Evolutionary conservation across 2,329 filamentous ascomycete genomes (phyloP), one percentile per base, ranked within the genome.

Genomic region (Neurospora crassa): DNA sequence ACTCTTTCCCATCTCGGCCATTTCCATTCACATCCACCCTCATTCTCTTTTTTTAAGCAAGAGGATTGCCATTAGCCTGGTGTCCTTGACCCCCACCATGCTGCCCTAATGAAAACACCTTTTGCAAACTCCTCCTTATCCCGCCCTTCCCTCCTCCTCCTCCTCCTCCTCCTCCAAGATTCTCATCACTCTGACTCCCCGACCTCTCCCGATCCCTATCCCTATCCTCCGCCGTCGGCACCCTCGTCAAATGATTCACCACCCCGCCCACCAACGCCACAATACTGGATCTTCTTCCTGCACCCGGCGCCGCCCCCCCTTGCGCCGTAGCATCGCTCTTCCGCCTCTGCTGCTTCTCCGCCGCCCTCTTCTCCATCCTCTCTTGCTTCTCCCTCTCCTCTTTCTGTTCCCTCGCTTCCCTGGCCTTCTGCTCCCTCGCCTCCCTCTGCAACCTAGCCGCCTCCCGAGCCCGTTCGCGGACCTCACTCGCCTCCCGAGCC

Each of bases 101-200:
- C 45, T 76, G 70, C 3, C 82, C 81, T 40, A 85, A 78, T 37
- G 82, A 82, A 5, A 85, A 77, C 3, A 83, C 84, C 74, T 80
- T 81, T 72, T 85, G 83, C 71, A 86, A 73, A 74, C 84, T 85
- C 71, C 81, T 80, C 70, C 84, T 78, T 59, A 86, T 81, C 24
- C 53, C 53, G 1, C 81, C 81, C 73, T 83, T 83, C 2, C 79
- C 79, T 76, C 53, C 53, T 2, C 24, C 53, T 29, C 29, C 24
- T 24, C 24, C 24, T 24, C 24, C 29, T 29, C 79, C 79, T 76
- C 53, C 53, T 2, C 24, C 53, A n/a, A 18, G 18, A 29, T 81
- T 69, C 24, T 70, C 71, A 34, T 72, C 68, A 53, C 41, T 70
- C 71, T 68, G 70, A 20, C 72, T 72, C n/a, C 72, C 69, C 69